Evolutionary conservation across 352 stramenopile species (phyloP), one percentile per base, ranked within the genome.

Genomic region (Aphanomyces stellatus): DNA sequence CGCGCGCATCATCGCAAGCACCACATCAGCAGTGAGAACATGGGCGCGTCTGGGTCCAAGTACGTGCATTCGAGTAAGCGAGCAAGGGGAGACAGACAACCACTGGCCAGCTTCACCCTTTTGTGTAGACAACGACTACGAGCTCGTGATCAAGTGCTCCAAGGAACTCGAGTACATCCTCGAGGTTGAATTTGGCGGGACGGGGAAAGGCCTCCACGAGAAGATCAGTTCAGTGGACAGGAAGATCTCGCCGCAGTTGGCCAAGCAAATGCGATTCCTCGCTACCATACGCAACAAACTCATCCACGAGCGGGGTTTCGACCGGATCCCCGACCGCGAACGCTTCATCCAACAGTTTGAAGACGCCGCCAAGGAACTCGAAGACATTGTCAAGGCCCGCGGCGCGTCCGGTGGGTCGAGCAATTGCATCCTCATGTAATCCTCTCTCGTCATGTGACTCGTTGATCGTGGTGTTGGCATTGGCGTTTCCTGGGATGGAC

Each of bases 151-250:
- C 69, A 85, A 91, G 72, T 70, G 78, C 22, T 88, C 82, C 65
- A 93, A 95, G 69, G 82, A 92, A 69, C 71, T 93, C 11, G 86
- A 95, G 71, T 76, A 78, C 60, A 43, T 84, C 25, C 74, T 95
- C 22, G 78, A 82, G 69, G 71, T 57, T 13, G 71, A 91, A 53
- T 90, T 92, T 55, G 71, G 73, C n/a, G 84, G 81, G 8, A 69
- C 78, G 25, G 86, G 86, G 55, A 77, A 78, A 34, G 85, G 85
- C 0, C 71, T 94, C 40, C 85, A 94, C 71, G 85, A 94, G 65
- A 87, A 76, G 46, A 77, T 88, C 33, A 82, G 79, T 27, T 78
- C 74, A 4, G 73, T 82, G 3, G 67, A 85, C 46, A 55, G 25
- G 0, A 15, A 74, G 31, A 69, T 95, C 34, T 75, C 82, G 43